phyloP scores from a whole-genome alignment of 306 rosid genomes.

The Castanea mollissima region DNA sequence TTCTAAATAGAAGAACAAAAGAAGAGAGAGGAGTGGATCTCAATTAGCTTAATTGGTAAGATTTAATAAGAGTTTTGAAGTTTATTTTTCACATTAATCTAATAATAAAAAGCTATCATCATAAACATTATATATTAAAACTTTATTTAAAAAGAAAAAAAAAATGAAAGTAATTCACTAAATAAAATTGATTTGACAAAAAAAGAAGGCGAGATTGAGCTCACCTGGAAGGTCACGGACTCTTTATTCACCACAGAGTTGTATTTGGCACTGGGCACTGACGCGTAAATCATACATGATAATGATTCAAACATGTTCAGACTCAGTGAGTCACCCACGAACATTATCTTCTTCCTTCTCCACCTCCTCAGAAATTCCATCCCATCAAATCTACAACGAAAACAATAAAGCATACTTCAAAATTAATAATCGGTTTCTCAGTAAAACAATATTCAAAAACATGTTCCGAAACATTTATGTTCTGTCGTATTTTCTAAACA shows the following conservation, averaged over 20 bases:
- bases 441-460: too few species aligned
- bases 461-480: too few species aligned
- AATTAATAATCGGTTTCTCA: too few species aligned
- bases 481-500: too few species aligned
- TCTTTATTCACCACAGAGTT: slow-evolving; percentile 36
- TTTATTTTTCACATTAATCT: too few species aligned
- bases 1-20: too few species aligned
- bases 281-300: slow-evolving; percentile 81
- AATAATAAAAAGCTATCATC: too few species aligned
- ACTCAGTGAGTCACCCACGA: slow-evolving; percentile 99
- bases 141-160: too few species aligned
- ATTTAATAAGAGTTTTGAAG: too few species aligned
- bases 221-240: slow-evolving; percentile 66
- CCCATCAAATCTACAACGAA: slow-evolving; percentile 65
- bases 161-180: not conserved
- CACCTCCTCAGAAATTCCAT: slow-evolving; percentile 56
- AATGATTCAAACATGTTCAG: slow-evolving; percentile 95
- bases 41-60: too few species aligned
- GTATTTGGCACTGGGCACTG: slow-evolving; percentile 71
- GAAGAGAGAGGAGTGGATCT: accelerated
- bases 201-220: not conserved
- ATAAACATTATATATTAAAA: too few species aligned
- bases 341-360: slow-evolving; percentile 92
- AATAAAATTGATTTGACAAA: not conserved
- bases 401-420: not conserved